Evolutionary conservation across 164 flowering plant species (phyloP).

Genomic region (Taxillus chinensis): DNA sequence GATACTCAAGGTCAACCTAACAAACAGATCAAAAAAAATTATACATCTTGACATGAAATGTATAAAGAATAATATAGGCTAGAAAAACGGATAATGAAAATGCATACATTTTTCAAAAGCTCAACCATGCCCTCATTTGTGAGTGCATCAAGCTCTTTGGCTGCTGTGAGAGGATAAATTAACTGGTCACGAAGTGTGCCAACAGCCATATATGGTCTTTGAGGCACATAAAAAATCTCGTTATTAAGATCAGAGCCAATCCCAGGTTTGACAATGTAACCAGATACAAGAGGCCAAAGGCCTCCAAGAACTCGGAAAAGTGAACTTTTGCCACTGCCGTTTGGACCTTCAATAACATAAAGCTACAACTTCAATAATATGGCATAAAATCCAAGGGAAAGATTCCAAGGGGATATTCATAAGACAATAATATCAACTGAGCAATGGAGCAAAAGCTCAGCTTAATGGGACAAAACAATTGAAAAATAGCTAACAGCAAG

Average conservation of each 20-base stretch:
- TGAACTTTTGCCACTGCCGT: constrained; percentile 99
- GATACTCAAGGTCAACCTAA: constrained; percentile 94
- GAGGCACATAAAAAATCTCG: constrained; percentile 98
- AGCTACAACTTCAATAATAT: not conserved
- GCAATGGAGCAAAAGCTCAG: too few species aligned
- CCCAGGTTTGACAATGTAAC: constrained; percentile 94
- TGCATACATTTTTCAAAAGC: constrained; percentile 76
- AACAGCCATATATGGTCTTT: constrained; percentile 94
- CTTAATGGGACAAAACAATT: too few species aligned
- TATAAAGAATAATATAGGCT: not conserved
- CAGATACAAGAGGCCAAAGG: constrained; percentile 95
- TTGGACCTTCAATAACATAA: constrained; percentile 57
- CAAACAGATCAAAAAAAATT: constrained; percentile 5
- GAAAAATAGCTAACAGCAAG: too few species aligned
- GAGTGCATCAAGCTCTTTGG: constrained; percentile 70
- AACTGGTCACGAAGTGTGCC: constrained; percentile 97
- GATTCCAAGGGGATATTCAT: too few species aligned
- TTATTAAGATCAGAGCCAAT: constrained; percentile 95
- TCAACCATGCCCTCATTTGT: constrained; percentile 75
- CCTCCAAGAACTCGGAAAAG: constrained; percentile 98
- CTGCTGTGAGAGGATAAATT: constrained; percentile 88
- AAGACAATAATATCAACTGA: too few species aligned
- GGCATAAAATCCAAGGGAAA: too few species aligned
- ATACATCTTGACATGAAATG: not conserved
- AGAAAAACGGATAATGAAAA: constrained; percentile 4